Base-by-base conservation (phyloP, 1,139 yeast genomes). In the Magnusiomyces clavatus region DNA sequence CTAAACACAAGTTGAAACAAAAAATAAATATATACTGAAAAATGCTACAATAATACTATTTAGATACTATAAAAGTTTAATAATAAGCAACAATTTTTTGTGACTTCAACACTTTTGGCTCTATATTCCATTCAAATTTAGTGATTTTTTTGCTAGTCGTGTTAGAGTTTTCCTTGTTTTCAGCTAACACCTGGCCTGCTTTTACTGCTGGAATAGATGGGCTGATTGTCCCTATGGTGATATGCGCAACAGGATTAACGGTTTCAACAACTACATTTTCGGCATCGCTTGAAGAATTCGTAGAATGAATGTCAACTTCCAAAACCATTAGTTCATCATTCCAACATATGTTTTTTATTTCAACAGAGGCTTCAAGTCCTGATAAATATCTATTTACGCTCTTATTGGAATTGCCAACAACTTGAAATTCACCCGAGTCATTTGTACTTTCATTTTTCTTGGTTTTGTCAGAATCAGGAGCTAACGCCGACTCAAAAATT, bases 251-350 rank as follows among this genome's bases (percentile, higher is more conserved):
- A 12, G 36, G 19, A 37, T 51, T 53, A 29, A 20, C 13, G 45
- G 49, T 47, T 12, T 14, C 48, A 34, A 45, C 19, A 10, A 41
- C n/a, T n/a, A n/a, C 16, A 3, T 19, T 39, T 6, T 43, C 17
- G n/a, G 47, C 36, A 12, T 12, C 16, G n/a, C 41, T 35, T 6
- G 46, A 34, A 29, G 29, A 3, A 13, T 34, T 2, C 8, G 17
- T n/a, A 17, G 37, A 24, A n/a, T 24, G 17, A 2, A 82, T 57
- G 5, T 71, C 70, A 1, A 80, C 89, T 24, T 74, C 67, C 1
- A 86, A 66, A 34, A 94, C 82, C 51, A 84, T 70, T 14, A 84
- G 73, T 38, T 73, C 70, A 0, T 72, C 68, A 49, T 77, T 72
- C 73, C 86, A 78, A 8, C 81, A 73, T 2, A 87, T 50, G 17